Conservation (phyloP, 2,329 filamentous ascomycete genomes). For the Acrodontium crateriforme region DNA sequence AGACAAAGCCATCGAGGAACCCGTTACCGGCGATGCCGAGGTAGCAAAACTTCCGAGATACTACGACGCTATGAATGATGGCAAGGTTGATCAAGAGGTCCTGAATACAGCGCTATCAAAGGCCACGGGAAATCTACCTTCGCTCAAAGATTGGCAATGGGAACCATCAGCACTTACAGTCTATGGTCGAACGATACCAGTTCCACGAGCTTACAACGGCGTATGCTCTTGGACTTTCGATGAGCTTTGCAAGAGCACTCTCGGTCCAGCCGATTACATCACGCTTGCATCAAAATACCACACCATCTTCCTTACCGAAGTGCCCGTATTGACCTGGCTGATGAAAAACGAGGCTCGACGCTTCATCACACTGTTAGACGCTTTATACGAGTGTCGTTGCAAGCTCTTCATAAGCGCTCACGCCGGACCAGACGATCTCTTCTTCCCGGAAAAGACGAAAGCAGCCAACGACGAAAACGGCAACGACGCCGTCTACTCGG, state of each 20-base stretch:
- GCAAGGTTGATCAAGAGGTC: background rate
- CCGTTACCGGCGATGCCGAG: constrained; percentile 1
- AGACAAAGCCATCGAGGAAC: constrained; percentile 1
- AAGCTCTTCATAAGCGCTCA: constrained; percentile 57
- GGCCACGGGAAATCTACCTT: background rate
- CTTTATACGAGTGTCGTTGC: constrained; percentile 68
- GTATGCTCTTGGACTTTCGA: constrained; percentile 53
- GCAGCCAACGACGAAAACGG: constrained; percentile 8
- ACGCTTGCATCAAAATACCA: constrained; percentile 68
- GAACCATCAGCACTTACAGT: constrained; percentile 32
- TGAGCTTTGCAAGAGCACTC: constrained; percentile 48
- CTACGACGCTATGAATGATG: constrained; percentile 1
- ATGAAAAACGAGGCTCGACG: constrained; percentile 71
- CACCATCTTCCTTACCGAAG: constrained; percentile 57
- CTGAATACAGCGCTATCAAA: background rate
- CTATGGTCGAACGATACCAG: constrained; percentile 50
- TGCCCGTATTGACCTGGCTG: constrained; percentile 52
- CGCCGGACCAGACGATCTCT: constrained; percentile 56
- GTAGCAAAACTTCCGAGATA: constrained; percentile 1
- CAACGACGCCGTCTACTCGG: constrained; percentile 45
- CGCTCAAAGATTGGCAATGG: constrained; percentile 32
- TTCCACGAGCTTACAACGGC: constrained; percentile 45
- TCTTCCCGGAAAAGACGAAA: constrained; percentile 45
- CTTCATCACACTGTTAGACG: constrained; percentile 69
- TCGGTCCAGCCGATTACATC: constrained; percentile 73